Conservation (phyloP, 257 asterid species). For the Rehmannia glutinosa region DNA sequence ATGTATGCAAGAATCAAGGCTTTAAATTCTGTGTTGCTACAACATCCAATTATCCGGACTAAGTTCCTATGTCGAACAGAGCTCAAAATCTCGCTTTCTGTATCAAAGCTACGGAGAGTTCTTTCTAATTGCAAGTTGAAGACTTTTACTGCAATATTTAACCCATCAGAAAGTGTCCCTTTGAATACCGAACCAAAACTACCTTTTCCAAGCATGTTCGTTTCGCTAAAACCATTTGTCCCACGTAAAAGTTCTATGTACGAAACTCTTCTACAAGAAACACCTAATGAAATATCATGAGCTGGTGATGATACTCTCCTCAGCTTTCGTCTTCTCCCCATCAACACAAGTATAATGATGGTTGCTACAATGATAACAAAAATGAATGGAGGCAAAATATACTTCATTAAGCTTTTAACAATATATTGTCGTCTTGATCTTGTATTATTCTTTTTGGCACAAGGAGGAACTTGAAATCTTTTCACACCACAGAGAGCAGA, state of each 20-base stretch:
- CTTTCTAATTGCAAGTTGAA: slow-evolving; percentile 23
- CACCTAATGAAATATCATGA: not conserved
- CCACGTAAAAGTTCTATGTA: slow-evolving; percentile 23
- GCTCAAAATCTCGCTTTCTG: slow-evolving; percentile 24
- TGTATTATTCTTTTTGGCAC: not conserved
- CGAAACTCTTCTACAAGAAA: slow-evolving; percentile 24
- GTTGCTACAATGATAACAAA: not conserved
- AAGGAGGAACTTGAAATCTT: slow-evolving; percentile 21
- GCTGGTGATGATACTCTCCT: not conserved
- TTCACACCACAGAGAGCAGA: slow-evolving; percentile 25
- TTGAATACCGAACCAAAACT: slow-evolving; percentile 26
- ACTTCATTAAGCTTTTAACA: slow-evolving; percentile 8
- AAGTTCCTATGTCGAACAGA: slow-evolving; percentile 28
- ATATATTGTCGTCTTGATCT: not conserved
- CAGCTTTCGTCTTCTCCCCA: slow-evolving; percentile 13
- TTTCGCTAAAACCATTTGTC: slow-evolving; percentile 10
- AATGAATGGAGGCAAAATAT: slow-evolving; percentile 14
- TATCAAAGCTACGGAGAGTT: slow-evolving; percentile 23
- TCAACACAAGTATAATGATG: not conserved
- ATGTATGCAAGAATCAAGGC: slow-evolving; percentile 28
- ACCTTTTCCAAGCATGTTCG: slow-evolving; percentile 20
- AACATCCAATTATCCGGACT: too few relatives aligned
- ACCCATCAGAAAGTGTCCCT: slow-evolving; percentile 27
- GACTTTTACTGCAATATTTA: slow-evolving; percentile 29
- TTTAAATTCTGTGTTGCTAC: slow-evolving; percentile 19